These are phyloP conservation scores for Acanthamoeba divionensis DNA, from an alignment of 208 protist genomes.

Conservation along the genomic window DNA sequence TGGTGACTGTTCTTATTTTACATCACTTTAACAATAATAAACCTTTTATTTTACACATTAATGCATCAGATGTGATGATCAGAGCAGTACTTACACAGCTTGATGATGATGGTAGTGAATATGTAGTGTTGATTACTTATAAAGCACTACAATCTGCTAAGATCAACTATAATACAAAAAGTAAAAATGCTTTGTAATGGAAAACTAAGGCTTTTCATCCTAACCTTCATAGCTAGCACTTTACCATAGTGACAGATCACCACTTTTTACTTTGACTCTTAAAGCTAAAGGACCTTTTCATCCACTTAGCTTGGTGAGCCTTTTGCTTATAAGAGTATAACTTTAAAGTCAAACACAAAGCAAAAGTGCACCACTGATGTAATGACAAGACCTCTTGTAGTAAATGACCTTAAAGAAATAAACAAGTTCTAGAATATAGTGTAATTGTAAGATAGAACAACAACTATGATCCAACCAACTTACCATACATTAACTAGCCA, in stretches of 20 bases:
- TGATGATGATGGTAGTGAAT: too few relatives aligned
- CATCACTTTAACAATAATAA: not conserved
- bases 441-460: not conserved
- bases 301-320: not conserved
- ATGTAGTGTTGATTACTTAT: too few relatives aligned
- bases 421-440: not conserved
- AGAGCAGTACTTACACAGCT: not conserved
- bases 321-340: too few relatives aligned
- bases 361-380: not conserved
- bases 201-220: not conserved
- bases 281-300: not conserved
- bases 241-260: not conserved
- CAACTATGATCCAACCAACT: not conserved
- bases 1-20: not conserved
- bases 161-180: not conserved
- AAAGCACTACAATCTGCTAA: not conserved
- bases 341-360: not conserved
- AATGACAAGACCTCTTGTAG: not conserved
- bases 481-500: not conserved
- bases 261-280: not conserved
- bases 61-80: not conserved
- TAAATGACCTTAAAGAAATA: not conserved
- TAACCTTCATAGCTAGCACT: not conserved
- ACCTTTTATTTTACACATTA: not conserved
- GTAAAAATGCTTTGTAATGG: not conserved